A percentile compares a stretch with the other conserved stretches of the same genome.
Evolutionary conservation across 2,329 filamentous ascomycete genomes (phyloP).

Genomic region (Cladosporium velox): DNA sequence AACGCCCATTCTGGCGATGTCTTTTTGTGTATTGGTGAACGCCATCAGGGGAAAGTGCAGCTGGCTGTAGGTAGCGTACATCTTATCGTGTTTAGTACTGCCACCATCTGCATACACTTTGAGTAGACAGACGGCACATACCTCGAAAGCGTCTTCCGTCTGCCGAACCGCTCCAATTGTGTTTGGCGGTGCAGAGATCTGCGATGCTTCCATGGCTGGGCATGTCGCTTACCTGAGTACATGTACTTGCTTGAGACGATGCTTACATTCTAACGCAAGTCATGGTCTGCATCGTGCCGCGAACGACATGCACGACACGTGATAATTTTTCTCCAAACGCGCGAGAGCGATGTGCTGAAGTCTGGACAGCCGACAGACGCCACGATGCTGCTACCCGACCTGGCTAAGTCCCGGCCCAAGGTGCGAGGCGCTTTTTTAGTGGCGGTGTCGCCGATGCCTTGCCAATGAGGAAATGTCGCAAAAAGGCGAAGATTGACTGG

Average conservation of each 20-base stretch:
- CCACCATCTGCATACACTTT: background rate
- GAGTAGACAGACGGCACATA: background rate
- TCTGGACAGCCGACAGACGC: background rate
- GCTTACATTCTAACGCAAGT: background rate
- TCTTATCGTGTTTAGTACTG: background rate
- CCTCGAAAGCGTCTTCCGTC: background rate
- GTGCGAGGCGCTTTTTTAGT: conserved; percentile 7
- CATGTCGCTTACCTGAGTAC: no score
- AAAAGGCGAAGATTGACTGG: background rate
- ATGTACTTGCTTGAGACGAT: background rate
- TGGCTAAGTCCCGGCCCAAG: background rate
- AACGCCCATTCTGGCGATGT: background rate
- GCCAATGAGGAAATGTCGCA: background rate
- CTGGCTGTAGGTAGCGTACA: background rate
- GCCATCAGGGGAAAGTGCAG: background rate
- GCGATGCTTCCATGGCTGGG: background rate
- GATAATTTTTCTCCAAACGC: background rate
- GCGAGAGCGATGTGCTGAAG: background rate
- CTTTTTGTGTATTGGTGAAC: background rate
- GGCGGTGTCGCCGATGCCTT: conserved; percentile 1
- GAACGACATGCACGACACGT: background rate
- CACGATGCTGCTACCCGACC: background rate
- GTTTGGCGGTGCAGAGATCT: background rate
- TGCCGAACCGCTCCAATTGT: background rate
- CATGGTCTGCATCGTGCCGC: background rate